Conservation (phyloP, 2,329 filamentous ascomycete genomes). For the Fusarium sp. region DNA sequence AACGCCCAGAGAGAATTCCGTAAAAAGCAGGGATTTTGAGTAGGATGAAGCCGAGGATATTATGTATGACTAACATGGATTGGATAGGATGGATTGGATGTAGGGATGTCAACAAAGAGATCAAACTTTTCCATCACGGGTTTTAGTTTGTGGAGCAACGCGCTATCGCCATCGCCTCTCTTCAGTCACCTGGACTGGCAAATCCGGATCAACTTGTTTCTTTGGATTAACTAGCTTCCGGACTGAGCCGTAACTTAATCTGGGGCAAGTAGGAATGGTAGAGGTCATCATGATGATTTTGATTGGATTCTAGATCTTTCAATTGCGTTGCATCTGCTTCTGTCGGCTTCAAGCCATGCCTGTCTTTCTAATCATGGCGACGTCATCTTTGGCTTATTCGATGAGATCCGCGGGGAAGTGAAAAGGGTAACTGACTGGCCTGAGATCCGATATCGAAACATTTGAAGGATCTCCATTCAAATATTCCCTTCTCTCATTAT, state of each 20-base stretch:
- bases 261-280: not conserved
- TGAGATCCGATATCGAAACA: not conserved
- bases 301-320: not conserved
- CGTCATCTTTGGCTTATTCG: slow-evolving; percentile 32
- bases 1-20: slow-evolving; percentile 17
- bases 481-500: not conserved
- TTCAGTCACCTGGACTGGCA: slow-evolving; percentile 1
- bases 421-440: not conserved
- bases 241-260: slow-evolving; percentile 24
- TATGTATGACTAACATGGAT: slow-evolving; percentile 30
- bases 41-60: slow-evolving; percentile 1
- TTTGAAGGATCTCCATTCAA: not conserved
- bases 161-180: slow-evolving; percentile 19
- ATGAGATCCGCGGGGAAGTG: not conserved
- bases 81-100: not conserved
- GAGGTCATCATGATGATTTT: slow-evolving; percentile 15
- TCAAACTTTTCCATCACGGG: slow-evolving; percentile 42
- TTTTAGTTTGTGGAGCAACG: slow-evolving; percentile 36
- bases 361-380: slow-evolving; percentile 9
- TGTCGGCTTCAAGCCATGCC: not conserved
- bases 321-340: not conserved
- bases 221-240: slow-evolving; percentile 36
- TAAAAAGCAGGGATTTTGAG: not conserved
- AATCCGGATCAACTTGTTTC: slow-evolving; percentile 15
- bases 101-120: slow-evolving; percentile 18